Conservation (phyloP, 805 yeast species). For the Diddensiella santjacobensis region DNA sequence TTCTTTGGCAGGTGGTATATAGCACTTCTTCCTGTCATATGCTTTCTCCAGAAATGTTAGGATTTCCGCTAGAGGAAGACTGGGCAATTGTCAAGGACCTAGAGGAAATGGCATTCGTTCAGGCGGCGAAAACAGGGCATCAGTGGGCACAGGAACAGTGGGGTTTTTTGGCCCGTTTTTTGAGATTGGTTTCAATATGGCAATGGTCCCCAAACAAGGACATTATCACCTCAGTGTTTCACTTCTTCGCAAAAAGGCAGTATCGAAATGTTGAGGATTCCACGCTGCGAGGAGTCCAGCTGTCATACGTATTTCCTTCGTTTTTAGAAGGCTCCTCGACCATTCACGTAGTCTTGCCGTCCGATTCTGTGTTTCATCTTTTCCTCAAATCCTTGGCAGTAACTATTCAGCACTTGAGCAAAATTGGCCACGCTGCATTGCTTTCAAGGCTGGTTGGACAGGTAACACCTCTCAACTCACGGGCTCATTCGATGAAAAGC, state of each 20-base stretch:
- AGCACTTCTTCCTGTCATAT: background rate
- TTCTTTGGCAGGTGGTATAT: background rate
- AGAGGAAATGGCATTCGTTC: background rate
- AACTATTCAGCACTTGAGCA: slow-evolving; percentile 4
- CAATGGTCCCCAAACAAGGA: slow-evolving; percentile 5
- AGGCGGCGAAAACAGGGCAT: background rate
- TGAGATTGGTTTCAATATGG: slow-evolving; percentile 4
- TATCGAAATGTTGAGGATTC: slow-evolving; percentile 5
- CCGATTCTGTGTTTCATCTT: slow-evolving; percentile 5
- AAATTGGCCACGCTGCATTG: background rate
- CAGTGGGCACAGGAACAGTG: background rate
- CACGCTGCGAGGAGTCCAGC: background rate
- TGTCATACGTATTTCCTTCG: background rate
- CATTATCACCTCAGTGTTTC: background rate
- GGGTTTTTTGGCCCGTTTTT: background rate
- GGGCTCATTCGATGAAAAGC: background rate
- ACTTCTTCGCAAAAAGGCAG: slow-evolving; percentile 6
- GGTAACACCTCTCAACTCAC: slow-evolving; percentile 10
- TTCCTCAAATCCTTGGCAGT: slow-evolving; percentile 8
- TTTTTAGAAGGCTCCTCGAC: background rate
- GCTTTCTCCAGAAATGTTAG: background rate
- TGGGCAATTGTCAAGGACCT: background rate
- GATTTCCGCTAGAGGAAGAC: background rate
- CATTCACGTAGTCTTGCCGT: background rate
- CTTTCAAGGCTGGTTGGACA: slow-evolving; percentile 7